Evolutionary conservation across 495 filamentous ascomycete genomes (phyloP).

Genomic region (Trichoderma virens): DNA sequence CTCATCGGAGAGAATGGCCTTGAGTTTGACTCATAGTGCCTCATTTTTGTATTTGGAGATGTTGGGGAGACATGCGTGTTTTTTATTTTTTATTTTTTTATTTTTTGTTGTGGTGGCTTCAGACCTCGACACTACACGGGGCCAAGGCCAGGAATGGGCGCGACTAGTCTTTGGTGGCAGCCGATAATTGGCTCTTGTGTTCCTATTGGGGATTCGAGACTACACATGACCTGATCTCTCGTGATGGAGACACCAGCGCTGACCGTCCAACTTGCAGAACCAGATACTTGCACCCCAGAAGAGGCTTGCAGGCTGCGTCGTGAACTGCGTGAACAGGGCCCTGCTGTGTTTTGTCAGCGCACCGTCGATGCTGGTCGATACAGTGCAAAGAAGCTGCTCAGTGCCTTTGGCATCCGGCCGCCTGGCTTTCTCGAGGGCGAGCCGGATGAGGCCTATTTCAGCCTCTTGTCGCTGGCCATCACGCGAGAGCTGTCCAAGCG

Average conservation of each 20-base stretch:
- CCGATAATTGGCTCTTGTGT: too few species aligned
- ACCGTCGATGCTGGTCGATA: conserved; percentile 62
- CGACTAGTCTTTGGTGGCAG: too few species aligned
- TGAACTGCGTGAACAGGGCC: conserved; percentile 65
- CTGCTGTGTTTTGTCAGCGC: conserved; percentile 63
- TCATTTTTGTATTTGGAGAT: too few species aligned
- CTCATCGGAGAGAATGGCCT: conserved; percentile 3
- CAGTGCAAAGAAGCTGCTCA: conserved; percentile 75
- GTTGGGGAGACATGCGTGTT: too few species aligned
- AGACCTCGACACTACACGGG: too few species aligned
- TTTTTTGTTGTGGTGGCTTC: too few species aligned
- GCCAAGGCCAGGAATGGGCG: too few species aligned
- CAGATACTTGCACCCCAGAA: conserved; percentile 63
- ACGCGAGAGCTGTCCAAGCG: conserved; percentile 76
- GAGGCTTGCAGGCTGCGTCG: conserved; percentile 62
- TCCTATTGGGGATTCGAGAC: too few species aligned
- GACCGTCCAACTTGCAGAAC: conserved; percentile 17
- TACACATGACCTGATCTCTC: not conserved
- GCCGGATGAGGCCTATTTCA: conserved; percentile 65
- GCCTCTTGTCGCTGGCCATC: conserved; percentile 67
- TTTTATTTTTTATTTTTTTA: not conserved
- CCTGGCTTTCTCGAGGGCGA: conserved; percentile 69
- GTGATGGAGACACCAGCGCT: conserved; percentile 5
- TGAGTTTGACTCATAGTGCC: too few species aligned
- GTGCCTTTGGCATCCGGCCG: conserved; percentile 80